Percentiles rank a stretch among this genome's conserved stretches.
phyloP scores from a whole-genome alignment of 2,329 filamentous ascomycete genomes.

The Aspergillus sp. region DNA sequence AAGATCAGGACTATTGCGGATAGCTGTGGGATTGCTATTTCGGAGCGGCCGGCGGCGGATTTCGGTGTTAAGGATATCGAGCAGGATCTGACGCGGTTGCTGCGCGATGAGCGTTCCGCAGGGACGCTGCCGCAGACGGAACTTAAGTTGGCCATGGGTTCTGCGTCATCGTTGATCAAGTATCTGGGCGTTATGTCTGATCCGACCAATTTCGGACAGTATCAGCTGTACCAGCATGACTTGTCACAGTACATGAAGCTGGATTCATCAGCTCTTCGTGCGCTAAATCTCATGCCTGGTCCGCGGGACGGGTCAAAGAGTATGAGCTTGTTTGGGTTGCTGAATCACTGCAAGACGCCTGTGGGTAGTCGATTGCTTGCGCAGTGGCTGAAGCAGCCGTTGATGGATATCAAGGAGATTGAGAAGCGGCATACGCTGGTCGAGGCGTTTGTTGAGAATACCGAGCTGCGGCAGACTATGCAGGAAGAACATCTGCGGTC shows the following conservation, averaged over 20 bases:
- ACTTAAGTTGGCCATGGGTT: conserved; percentile 91
- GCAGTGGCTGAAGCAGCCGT: conserved; percentile 95
- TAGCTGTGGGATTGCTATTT: conserved; percentile 83
- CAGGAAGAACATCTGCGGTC: conserved; percentile 92
- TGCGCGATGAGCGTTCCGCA: conserved; percentile 77
- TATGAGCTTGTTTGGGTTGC: conserved; percentile 89
- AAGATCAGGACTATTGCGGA: conserved; percentile 87
- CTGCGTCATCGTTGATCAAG: conserved; percentile 86
- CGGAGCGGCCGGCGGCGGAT: conserved; percentile 68
- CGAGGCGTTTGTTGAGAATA: conserved; percentile 89
- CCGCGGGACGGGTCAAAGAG: conserved; percentile 91
- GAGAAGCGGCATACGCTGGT: conserved; percentile 88
- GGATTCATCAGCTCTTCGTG: conserved; percentile 87
- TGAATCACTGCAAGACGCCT: conserved; percentile 97
- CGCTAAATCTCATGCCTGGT: conserved; percentile 94
- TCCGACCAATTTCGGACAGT: conserved; percentile 91
- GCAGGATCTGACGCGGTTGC: conserved; percentile 78
- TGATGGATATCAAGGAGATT: conserved; percentile 87
- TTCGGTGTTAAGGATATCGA: conserved; percentile 91
- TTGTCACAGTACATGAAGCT: conserved; percentile 97
- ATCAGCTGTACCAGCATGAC: conserved; percentile 94
- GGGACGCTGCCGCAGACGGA: conserved; percentile 81
- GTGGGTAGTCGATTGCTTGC: conserved; percentile 82
- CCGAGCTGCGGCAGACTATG: conserved; percentile 87
- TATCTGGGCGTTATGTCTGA: conserved; percentile 89